These are phyloP conservation scores for Echeveria elegans DNA, from an alignment of 164 flowering plant genomes.

Conservation along the genomic window DNA sequence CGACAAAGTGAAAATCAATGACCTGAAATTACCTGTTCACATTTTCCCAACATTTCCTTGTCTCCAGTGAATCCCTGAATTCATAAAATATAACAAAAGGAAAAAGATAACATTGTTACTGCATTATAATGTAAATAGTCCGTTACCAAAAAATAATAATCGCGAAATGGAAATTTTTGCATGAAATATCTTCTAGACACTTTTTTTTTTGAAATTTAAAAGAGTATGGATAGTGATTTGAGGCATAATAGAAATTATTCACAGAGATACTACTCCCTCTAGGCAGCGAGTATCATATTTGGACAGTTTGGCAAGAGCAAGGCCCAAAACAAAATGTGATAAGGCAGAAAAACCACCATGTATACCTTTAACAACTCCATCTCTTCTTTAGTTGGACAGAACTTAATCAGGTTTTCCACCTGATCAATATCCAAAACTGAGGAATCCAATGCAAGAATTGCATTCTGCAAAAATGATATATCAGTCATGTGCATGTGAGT, in stretches of 20 bases:
- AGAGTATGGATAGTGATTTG: background rate
- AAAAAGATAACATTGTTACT: background rate
- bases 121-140: background rate
- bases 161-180: too few species aligned
- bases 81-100: background rate
- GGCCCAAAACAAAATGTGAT: background rate
- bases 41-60: slow-evolving; percentile 88
- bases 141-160: too few species aligned
- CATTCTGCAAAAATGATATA: slow-evolving; percentile 37
- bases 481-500: background rate
- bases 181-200: too few species aligned
- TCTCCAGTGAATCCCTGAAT: slow-evolving; percentile 75
- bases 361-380: slow-evolving; percentile 86
- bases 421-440: slow-evolving; percentile 90
- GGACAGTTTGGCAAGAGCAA: background rate
- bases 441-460: slow-evolving; percentile 85
- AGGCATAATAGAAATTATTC: background rate
- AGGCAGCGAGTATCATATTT: background rate
- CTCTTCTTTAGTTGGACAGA: slow-evolving; percentile 95
- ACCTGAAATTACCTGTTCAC: slow-evolving; percentile 68
- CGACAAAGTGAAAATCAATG: slow-evolving; percentile 1
- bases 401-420: slow-evolving; percentile 95
- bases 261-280: too few species aligned
- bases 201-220: too few species aligned
- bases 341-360: background rate